A percentile compares a stretch with the other conserved stretches of the same genome.
Evolutionary conservation across 768 basidiomycete genomes (phyloP).

Genomic region (Termitomyces heimii): DNA sequence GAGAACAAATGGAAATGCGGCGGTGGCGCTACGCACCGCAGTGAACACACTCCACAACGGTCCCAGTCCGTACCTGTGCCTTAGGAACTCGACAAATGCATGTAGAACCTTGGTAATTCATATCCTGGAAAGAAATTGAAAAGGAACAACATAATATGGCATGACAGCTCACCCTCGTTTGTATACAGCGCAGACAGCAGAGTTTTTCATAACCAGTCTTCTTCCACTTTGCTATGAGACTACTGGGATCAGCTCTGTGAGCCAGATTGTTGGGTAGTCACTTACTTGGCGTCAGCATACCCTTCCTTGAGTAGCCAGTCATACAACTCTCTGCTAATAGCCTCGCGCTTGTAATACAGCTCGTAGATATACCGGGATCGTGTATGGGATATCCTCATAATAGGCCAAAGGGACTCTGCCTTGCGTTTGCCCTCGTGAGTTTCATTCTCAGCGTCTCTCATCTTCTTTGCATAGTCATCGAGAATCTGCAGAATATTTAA

Average conservation of each 20-base stretch:
- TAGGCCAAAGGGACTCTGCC: conserved; percentile 90
- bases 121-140: conserved; percentile 54
- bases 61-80: conserved; percentile 83
- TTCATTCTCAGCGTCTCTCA: conserved; percentile 99
- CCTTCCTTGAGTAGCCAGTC: conserved; percentile 98
- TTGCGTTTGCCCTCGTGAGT: conserved; percentile 97
- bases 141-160: conserved; percentile 5
- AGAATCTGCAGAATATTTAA: conserved; percentile 55
- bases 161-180: conserved; percentile 63
- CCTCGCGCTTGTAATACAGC: conserved; percentile 97
- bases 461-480: conserved; percentile 98
- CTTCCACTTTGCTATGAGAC: conserved; percentile 99
- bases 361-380: conserved; percentile 97
- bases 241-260: conserved; percentile 23
- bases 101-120: conserved; percentile 98
- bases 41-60: conserved; percentile 93
- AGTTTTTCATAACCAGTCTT: conserved; percentile 98
- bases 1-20: conserved; percentile 3
- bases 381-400: conserved; percentile 97
- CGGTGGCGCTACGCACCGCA: conserved; percentile 63
- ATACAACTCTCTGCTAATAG: conserved; percentile 87
- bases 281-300: conserved; percentile 94
- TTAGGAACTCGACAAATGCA: conserved; percentile 98
- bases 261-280: conserved; percentile 12
- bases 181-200: conserved; percentile 95